Percentiles rank a stretch among this genome's conserved stretches.
phyloP scores from a whole-genome alignment of 2,329 filamentous ascomycete genomes.

The Xylariales sp. region DNA sequence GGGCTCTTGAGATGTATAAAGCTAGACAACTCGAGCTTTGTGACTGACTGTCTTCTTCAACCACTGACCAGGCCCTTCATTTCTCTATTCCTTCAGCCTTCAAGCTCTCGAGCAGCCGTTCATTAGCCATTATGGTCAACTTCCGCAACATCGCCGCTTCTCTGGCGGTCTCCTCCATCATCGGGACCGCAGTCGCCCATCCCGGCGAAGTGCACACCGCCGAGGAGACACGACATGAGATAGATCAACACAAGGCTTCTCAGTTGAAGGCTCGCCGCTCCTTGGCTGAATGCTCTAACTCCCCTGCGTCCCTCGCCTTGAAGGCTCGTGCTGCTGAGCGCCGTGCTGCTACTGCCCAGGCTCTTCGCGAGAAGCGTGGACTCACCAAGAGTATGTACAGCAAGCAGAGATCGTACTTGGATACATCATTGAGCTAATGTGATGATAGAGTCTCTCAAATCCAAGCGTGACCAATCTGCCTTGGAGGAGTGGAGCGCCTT shows the following conservation, averaged over 20 bases:
- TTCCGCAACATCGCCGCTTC: conserved; percentile 20
- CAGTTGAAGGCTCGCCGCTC: conserved; percentile 30
- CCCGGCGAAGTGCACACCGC: conserved; percentile 32
- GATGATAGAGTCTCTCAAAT: conserved; percentile 17
- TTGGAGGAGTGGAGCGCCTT: conserved; percentile 22
- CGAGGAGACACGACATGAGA: conserved; percentile 24
- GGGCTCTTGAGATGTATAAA: too few species aligned
- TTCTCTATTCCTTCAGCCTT: conserved; percentile 11
- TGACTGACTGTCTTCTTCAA: too few species aligned
- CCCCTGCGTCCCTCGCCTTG: conserved; percentile 30
- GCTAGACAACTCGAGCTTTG: too few species aligned
- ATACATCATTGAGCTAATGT: conserved; percentile 2
- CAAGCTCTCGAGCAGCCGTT: background rate
- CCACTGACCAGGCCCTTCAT: conserved; percentile 11
- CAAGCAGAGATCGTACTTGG: background rate
- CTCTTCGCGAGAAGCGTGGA: conserved; percentile 31
- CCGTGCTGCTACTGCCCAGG: conserved; percentile 30
- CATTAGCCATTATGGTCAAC: conserved; percentile 20
- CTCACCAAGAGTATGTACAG: conserved; percentile 19
- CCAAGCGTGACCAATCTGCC: conserved; percentile 22
- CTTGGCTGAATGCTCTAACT: conserved; percentile 30
- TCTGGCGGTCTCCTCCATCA: conserved; percentile 18
- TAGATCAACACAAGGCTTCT: conserved; percentile 28
- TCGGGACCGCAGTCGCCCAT: conserved; percentile 28
- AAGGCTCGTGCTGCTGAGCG: conserved; percentile 32